Base-by-base conservation (phyloP, 179 eudicot genomes). In the Corrigiola litoralis region DNA sequence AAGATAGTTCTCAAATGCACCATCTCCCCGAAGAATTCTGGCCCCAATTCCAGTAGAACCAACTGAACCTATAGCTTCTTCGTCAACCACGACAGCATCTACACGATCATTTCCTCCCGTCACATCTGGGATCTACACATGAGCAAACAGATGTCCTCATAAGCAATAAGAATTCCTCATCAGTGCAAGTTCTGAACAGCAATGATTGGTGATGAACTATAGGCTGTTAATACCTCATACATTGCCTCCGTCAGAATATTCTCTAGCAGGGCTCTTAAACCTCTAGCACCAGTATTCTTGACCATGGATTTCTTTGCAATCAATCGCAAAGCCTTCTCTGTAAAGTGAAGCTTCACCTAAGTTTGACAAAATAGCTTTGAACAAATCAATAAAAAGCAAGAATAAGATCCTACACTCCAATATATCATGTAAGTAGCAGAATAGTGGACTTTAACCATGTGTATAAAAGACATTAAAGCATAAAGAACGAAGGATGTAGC, bases 241-340 rank as follows among this genome's bases (percentile, higher is more conserved):
- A 92, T 92, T 50, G 98, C 79, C 55, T 92, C 95, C 58, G 81
- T 87, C 60, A 92, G 76, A 58, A 90, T 77, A 78, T 49, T 84
- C 83, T 92, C 98, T 65, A 92, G 68, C 69, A 90, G 75, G 70
- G 96, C 75, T 82, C 98, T 81, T 73, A 92, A 77, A 49, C 96
- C 98, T 47, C 96, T 85, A 37, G 98, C 98, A 29, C 96, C 96
- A 5, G 98, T 92, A 52, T 92, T 90, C 75, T 92, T 92, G 49
- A 78, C 75, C 75, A 87, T 80, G 36, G 98, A 94, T 81, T 85
- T 90, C 67, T 60, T 77, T 52, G 96, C 87, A 61, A 92, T 87
- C 71, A 84, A 25, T 71, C 92, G 79, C 75, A 90, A 70, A 20
- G 98, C 92, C 59, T 65, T 74, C 55, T 87, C 92, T 36, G 88